Base-by-base conservation (phyloP, 2,329 filamentous ascomycete species). In the Bipolaris zeicola region DNA sequence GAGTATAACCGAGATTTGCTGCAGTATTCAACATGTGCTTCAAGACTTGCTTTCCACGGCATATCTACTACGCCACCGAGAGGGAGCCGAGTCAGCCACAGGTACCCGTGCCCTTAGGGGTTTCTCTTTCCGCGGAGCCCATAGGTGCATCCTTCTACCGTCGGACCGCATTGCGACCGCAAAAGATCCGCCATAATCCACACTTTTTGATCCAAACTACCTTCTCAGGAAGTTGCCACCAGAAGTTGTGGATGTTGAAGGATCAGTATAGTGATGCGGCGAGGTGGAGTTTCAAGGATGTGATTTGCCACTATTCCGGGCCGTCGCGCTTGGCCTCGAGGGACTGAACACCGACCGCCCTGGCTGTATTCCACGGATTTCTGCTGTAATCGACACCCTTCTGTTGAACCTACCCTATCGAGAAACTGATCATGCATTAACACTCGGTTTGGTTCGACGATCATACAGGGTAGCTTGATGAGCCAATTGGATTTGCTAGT, bases 81-180 rank as follows among this genome's bases (percentile, higher is more conserved):
- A 47, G 34, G 22, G 24, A 41, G 34, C 37, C 51, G 55, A 57
- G 50, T 54, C 55, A 54, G 50, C 45, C 34, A 36, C 18, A 36
- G 45, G 13, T 28, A 37, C 34, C 16, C 26, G 26, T 53, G 44
- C 47, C 36, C 31, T 45, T 50, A 26, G 22, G 31, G 50, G 48
- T 18, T 49, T 43, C 31, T 47, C 26, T 20, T 52, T 48, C 50
- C 45, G 50, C 45, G 45, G 50, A n/a, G 28, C 22, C 34, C 22
- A 50, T 14, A 36, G 28, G 34, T 20, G 24, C 36, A 44, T 54
- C 41, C 45, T 45, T 44, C 22, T 50, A 8, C 34, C 50, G 41
- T 57, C 55, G 55, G 55, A 54, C 55, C 55, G 52, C 48, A 54
- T 54, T 37, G 50, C 18, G 55, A 57, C 55, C 55, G 55, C 55